Base-by-base conservation (phyloP, 2,329 filamentous ascomycete species). In the Aspergillus pseudonomiae region DNA sequence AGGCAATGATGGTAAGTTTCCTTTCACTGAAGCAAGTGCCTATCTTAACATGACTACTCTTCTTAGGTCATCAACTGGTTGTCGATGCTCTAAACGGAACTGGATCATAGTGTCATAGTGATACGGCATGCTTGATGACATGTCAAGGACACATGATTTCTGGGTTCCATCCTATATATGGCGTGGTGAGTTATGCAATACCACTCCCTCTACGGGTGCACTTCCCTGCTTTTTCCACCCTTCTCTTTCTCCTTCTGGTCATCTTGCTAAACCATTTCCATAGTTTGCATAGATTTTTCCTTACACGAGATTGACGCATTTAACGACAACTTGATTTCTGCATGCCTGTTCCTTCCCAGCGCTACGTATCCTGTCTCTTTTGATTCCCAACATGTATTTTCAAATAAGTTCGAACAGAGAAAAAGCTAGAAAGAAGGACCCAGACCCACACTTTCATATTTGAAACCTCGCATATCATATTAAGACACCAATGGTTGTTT, bases 1-100 rank as follows among this genome's bases (percentile, higher is more conserved):
- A 81, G 67, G 80, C 78, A 48, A 79, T 80, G 79, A 80, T 80
- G 78, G 77, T 80, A 63, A 68, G 68, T 53, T 60, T 58, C 36
- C 59, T 26, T 48, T 26, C 50, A 61, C 58, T 36, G 30, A 54
- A 50, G 53, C 26, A 57, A 59, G 19, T 50, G 43, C 39, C 26
- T 48, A 46, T 39, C 56, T 50, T 62, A 41, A 59, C 53, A 55
- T 30, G 56, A 56, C 21, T 57, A n/a, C 30, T 45, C 43, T 53
- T 30, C 32, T 45, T 39, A 71, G 70, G 63, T 69, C 53, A 63
- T 71, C 58, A 71, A 71, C 61, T 71, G 70, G 70, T 36, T 71
- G 26, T 62, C 70, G 30, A 57, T 59, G 45, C 62, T 71, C 53
- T 68, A 65, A 59, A 43, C 12, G 6, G 14, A 34, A 19, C 48